phyloP scores from a whole-genome alignment of 2,329 filamentous ascomycete species.

The Pyrenophora seminiperda region DNA sequence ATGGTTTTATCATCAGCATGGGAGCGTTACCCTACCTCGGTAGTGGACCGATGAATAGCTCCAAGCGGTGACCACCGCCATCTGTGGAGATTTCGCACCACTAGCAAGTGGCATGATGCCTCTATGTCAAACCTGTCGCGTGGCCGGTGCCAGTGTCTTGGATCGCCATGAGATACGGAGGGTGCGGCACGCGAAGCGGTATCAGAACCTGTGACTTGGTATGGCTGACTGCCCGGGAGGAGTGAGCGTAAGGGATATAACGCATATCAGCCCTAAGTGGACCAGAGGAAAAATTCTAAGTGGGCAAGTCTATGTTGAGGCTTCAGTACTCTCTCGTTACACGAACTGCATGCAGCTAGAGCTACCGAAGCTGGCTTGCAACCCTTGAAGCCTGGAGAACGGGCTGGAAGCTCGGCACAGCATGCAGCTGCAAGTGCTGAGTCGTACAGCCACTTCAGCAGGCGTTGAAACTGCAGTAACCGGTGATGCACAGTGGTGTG shows the following conservation, averaged over 20 bases:
- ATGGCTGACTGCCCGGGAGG: constrained; percentile 12
- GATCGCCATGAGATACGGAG: constrained; percentile 24
- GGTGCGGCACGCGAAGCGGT: constrained; percentile 19
- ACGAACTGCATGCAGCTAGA: constrained; percentile 22
- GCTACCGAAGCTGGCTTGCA: constrained; percentile 15
- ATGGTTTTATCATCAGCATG: constrained; percentile 22
- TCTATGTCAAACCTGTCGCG: constrained; percentile 15
- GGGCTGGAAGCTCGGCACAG: constrained; percentile 14
- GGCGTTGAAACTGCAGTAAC: constrained; percentile 20
- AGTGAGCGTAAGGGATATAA: constrained; percentile 6
- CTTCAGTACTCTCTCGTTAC: constrained; percentile 15
- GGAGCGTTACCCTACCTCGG: constrained; percentile 14
- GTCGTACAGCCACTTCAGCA: constrained; percentile 23
- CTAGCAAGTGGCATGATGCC: constrained; percentile 19
- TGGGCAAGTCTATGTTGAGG: constrained; percentile 6
- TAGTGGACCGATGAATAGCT: constrained; percentile 18
- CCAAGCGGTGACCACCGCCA: constrained; percentile 16
- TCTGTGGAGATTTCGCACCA: constrained; percentile 28
- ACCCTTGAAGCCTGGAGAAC: constrained; percentile 12
- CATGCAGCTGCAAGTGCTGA: constrained; percentile 13
- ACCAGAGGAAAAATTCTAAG: constrained; percentile 13
- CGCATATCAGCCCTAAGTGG: constrained; percentile 20
- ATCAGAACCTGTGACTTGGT: constrained; percentile 12
- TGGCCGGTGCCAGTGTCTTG: constrained; percentile 16
- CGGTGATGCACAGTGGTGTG: constrained; percentile 21